Evolutionary conservation across 768 basidiomycete genomes (phyloP).

Genomic region (Mycena amicta): DNA sequence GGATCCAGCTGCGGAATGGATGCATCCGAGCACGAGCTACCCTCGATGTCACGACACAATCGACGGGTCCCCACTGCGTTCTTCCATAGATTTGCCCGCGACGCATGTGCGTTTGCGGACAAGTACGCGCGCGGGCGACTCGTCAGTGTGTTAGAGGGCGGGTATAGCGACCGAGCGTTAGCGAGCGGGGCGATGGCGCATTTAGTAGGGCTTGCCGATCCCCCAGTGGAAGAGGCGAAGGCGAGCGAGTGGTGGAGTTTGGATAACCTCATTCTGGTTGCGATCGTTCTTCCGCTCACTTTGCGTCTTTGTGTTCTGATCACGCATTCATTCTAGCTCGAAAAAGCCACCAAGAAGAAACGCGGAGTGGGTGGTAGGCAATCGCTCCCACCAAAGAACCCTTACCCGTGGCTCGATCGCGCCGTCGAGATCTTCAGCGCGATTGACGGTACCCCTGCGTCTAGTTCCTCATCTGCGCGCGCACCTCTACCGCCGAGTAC

Average conservation of each 20-base stretch:
- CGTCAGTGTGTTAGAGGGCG: conserved; percentile 92
- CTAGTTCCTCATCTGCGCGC: conserved; percentile 23
- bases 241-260: conserved; percentile 66
- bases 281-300: conserved; percentile 9
- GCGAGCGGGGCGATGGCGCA: conserved; percentile 84
- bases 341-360: conserved; percentile 61
- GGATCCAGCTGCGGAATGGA: conserved; percentile 87
- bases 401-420: conserved; percentile 62
- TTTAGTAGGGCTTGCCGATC: conserved; percentile 63
- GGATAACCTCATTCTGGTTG: conserved; percentile 65
- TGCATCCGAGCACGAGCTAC: conserved; percentile 88
- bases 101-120: conserved; percentile 67
- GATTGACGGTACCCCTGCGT: conserved; percentile 37
- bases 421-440: conserved; percentile 51
- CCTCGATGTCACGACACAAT: conserved; percentile 88
- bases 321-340: conserved; percentile 47
- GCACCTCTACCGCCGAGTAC: conserved; percentile 38
- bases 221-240: conserved; percentile 33
- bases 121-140: conserved; percentile 66
- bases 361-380: conserved; percentile 51
- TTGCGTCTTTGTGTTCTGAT: neutral
- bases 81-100: conserved; percentile 80
- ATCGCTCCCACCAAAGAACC: conserved; percentile 35
- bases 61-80: conserved; percentile 89
- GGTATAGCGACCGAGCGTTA: conserved; percentile 90